These are phyloP conservation scores for Fusarium nygamai DNA, from an alignment of 2,329 filamentous ascomycete genomes.

Conservation along the genomic window DNA sequence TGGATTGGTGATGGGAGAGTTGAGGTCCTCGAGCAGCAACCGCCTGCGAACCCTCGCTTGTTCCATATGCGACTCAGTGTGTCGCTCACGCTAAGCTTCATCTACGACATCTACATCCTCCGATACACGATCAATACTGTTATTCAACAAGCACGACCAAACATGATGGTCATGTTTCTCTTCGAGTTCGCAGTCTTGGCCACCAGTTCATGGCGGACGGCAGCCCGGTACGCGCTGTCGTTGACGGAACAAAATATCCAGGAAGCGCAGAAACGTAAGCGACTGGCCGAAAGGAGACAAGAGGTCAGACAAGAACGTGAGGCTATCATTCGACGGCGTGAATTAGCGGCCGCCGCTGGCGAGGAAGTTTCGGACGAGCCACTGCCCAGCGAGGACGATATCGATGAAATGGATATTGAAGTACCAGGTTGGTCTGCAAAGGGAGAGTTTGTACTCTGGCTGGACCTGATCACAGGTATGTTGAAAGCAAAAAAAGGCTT, in stretches of 20 bases:
- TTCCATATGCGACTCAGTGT: conserved; percentile 86
- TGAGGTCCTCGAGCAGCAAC: conserved; percentile 94
- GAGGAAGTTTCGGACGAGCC: conserved; percentile 68
- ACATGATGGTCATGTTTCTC: conserved; percentile 99
- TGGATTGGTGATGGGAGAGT: conserved; percentile 98
- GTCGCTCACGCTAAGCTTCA: conserved; percentile 80
- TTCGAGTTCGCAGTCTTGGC: conserved; percentile 94
- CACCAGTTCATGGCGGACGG: conserved; percentile 82
- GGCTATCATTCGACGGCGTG: conserved; percentile 61
- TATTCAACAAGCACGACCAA: conserved; percentile 86
- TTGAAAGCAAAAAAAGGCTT: not conserved
- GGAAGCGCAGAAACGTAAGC: conserved; percentile 75
- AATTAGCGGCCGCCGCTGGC: conserved; percentile 58
- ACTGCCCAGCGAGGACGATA: conserved; percentile 74
- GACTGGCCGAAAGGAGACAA: conserved; percentile 72
- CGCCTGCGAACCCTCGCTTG: conserved; percentile 84
- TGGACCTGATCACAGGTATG: conserved; percentile 85
- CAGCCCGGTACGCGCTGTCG: conserved; percentile 80
- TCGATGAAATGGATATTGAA: conserved; percentile 94
- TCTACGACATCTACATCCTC: conserved; percentile 84
- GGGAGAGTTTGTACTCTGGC: conserved; percentile 87
- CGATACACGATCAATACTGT: conserved; percentile 84
- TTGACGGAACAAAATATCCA: conserved; percentile 81
- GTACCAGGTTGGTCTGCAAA: conserved; percentile 97
- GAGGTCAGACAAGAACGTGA: conserved; percentile 71